Percentiles rank a stretch among this genome's conserved stretches.
Conservation (phyloP, 2,329 filamentous ascomycete genomes). For the Tricladium varicosporioides region DNA sequence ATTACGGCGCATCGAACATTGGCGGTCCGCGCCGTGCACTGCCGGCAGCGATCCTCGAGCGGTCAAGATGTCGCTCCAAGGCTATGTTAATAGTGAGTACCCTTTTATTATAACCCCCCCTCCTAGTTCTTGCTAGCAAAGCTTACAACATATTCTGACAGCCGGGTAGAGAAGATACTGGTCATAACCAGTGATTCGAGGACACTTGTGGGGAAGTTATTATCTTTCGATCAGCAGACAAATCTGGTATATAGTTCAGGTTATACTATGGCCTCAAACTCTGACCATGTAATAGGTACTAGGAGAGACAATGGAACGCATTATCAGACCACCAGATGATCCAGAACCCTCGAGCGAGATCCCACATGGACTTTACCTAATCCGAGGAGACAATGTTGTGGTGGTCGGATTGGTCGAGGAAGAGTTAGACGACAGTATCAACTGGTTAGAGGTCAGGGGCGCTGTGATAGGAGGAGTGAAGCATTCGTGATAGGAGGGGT, state of each 20-base stretch:
- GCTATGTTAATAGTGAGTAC: conserved; percentile 52
- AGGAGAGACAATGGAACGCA: conserved; percentile 78
- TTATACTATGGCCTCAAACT: background rate
- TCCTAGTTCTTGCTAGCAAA: conserved; percentile 15
- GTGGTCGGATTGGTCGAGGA: conserved; percentile 89
- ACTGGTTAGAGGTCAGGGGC: conserved; percentile 89
- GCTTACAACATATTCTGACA: conserved; percentile 38
- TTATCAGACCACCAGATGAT: conserved; percentile 84
- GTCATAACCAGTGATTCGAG: conserved; percentile 91
- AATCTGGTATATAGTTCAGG: conserved; percentile 63
- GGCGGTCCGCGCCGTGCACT: conserved; percentile 20
- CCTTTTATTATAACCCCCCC: conserved; percentile 4
- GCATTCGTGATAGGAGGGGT: conserved; percentile 49
- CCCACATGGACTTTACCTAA: conserved; percentile 83
- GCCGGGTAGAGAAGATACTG: conserved; percentile 74
- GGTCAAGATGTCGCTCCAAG: conserved; percentile 48
- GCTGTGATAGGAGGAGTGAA: conserved; percentile 82
- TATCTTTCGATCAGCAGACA: conserved; percentile 86
- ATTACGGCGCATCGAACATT: conserved; percentile 9
- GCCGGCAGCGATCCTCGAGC: conserved; percentile 24
- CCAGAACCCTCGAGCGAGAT: conserved; percentile 77
- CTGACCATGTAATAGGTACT: conserved; percentile 57
- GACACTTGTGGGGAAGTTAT: conserved; percentile 77
- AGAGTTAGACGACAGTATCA: conserved; percentile 81
- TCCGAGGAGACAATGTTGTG: conserved; percentile 92